These are phyloP conservation scores for Ramularia endophylla DNA, from an alignment of 2,329 filamentous ascomycete genomes.

Conservation along the genomic window DNA sequence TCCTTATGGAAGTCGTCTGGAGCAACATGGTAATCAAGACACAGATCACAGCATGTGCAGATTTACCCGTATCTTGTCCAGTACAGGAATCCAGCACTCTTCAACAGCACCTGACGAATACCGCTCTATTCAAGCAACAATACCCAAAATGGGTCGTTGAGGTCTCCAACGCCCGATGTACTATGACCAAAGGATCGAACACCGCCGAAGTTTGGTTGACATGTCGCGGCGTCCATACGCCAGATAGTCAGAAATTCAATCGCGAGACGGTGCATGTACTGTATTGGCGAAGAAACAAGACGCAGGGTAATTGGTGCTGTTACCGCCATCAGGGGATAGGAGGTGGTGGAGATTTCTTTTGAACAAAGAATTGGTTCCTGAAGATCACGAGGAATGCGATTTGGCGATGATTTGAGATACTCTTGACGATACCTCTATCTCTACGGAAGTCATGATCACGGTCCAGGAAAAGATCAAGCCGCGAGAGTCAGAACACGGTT, in stretches of 20 bases:
- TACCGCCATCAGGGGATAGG: slow-evolving; percentile 9
- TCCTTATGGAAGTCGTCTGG: background rate
- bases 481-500: too few relatives aligned
- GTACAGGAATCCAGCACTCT: slow-evolving; percentile 5
- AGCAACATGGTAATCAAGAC: slow-evolving; percentile 7
- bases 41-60: slow-evolving; percentile 9
- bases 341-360: slow-evolving; percentile 8
- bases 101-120: slow-evolving; percentile 8
- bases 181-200: slow-evolving; percentile 7
- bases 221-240: slow-evolving; percentile 4
- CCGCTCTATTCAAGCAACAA: slow-evolving; percentile 2
- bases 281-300: slow-evolving; percentile 7
- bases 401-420: too few relatives aligned
- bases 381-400: too few relatives aligned
- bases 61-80: slow-evolving; percentile 9
- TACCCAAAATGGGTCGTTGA: too few relatives aligned
- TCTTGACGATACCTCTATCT: too few relatives aligned
- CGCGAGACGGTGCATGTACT: slow-evolving; percentile 15
- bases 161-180: too few relatives aligned
- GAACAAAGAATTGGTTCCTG: too few relatives aligned
- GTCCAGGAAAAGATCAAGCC: too few relatives aligned
- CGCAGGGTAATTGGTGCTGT: slow-evolving; percentile 10
- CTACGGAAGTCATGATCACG: too few relatives aligned
- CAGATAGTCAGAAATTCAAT: slow-evolving; percentile 6
- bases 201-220: slow-evolving; percentile 14